Evolutionary conservation across 2,329 filamentous ascomycete genomes (phyloP).

Genomic region (Aspergillus sp.): DNA sequence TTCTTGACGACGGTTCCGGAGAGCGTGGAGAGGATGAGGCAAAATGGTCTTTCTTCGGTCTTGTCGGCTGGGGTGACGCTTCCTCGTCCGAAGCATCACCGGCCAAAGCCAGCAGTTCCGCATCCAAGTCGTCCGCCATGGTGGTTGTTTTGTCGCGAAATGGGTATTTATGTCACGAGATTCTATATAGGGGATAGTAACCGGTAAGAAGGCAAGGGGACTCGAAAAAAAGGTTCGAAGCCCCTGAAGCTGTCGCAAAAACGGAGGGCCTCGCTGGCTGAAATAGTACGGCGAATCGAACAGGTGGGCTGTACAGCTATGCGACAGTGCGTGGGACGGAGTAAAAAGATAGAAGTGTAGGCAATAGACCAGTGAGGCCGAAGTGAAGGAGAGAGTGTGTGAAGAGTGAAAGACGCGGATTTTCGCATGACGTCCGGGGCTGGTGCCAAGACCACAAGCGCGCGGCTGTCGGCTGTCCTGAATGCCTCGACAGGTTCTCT

Average conservation of each 20-base stretch:
- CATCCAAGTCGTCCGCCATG: constrained; percentile 79
- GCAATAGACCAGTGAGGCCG: too few species aligned
- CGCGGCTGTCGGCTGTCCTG: constrained; percentile 15
- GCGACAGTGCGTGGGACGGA: too few species aligned
- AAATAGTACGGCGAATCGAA: too few species aligned
- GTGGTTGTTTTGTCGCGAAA: constrained; percentile 19
- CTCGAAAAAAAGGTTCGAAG: neutral
- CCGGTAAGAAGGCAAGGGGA: neutral
- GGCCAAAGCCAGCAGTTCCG: constrained; percentile 85
- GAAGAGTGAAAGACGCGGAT: constrained; percentile 8
- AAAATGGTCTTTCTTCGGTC: constrained; percentile 47
- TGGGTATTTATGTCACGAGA: constrained; percentile 2
- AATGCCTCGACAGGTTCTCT: constrained; percentile 3
- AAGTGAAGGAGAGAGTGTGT: constrained; percentile 9
- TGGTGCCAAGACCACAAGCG: constrained; percentile 22
- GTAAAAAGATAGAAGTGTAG: too few species aligned
- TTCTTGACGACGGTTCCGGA: constrained; percentile 34
- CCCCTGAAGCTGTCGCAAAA: constrained; percentile 16
- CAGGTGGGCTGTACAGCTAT: too few species aligned
- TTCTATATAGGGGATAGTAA: neutral
- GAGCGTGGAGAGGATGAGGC: constrained; percentile 42
- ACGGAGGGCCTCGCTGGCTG: constrained; percentile 3
- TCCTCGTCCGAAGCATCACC: constrained; percentile 54
- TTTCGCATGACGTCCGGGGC: constrained; percentile 22
- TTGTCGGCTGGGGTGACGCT: constrained; percentile 40